Evolutionary conservation across 768 basidiomycete genomes (phyloP), one percentile per base, ranked within the genome.

Genomic region (Lactifluus rugatus): DNA sequence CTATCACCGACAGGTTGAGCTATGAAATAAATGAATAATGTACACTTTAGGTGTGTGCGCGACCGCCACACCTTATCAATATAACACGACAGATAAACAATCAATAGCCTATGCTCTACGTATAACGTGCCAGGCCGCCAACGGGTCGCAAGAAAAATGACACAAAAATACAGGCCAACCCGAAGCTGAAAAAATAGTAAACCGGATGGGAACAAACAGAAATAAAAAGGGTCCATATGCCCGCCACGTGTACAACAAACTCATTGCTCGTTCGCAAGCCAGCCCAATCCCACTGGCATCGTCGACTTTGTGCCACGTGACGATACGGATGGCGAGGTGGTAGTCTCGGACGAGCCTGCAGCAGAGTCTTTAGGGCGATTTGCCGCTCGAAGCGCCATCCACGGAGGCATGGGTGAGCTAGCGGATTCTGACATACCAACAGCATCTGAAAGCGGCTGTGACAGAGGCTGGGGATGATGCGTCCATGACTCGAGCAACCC

Each of bases 201-300:
- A 50, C 55, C 36, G 42, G n/a, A 47, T 31, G 32, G 26, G 34
- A 48, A 34, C 0, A 25, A 21, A 44, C 2, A 46, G 52, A 21
- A 62, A 63, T 52, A 53, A 10, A 58, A 59, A 62, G 64, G 32
- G 52, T 28, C 42, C 9, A 9, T 6, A 31, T 31, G 46, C 34
- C 54, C 56, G 60, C 34, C 60, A 60, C 5, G 19, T 13, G 28
- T 28, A 19, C 68, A 48, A 9, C 58, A 62, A 34, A 16, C 23
- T 62, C 25, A 65, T 44, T 76, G 75, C 71, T 85, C 84, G 60
- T 85, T 77, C 36, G 82, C 84, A 50, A 87, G 74, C 85, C 85
- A 87, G 47, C 73, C 76, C 60, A 87, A 66, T 19, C 85, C 85
- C 28, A 84, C 83, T 5, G 85, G 85, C 80, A 84, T 79, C 6